phyloP scores from a whole-genome alignment of 2,329 filamentous ascomycete genomes.

The Microcera coccophila region DNA sequence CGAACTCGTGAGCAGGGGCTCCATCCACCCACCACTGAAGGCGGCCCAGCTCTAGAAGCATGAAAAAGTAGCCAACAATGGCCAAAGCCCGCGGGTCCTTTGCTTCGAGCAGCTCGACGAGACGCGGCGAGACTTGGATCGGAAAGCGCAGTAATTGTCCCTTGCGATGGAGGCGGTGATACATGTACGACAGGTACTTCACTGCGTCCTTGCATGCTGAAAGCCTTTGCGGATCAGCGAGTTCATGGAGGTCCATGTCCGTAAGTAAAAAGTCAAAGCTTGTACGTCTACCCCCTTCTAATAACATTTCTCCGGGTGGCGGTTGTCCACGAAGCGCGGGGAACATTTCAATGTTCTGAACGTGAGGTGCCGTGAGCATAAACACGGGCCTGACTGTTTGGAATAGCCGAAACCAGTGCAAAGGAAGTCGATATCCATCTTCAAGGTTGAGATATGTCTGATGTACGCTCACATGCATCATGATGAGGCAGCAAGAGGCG shows the following conservation, averaged over 20 bases:
- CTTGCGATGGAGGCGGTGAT: background rate
- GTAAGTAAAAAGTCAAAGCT: conserved; percentile 6
- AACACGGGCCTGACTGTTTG: conserved; percentile 1
- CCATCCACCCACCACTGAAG: conserved; percentile 11
- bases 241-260: background rate
- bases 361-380: background rate
- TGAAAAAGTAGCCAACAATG: conserved; percentile 8
- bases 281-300: background rate
- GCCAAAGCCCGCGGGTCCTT: conserved; percentile 5
- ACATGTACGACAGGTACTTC: background rate
- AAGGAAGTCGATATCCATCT: background rate
- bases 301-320: background rate
- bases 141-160: conserved; percentile 4
- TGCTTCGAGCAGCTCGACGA: conserved; percentile 5
- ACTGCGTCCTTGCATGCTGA: conserved; percentile 1
- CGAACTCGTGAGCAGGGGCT: conserved; percentile 6
- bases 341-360: background rate
- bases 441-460: conserved; percentile 1
- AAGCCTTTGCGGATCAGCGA: background rate
- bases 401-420: conserved; percentile 11
- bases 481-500: conserved; percentile 4
- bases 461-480: conserved; percentile 9
- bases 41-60: conserved; percentile 4
- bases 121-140: background rate
- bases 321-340: background rate